Percentiles rank a stretch among this genome's conserved stretches.
Conservation (phyloP, 1,284 basidiomycete species). For the Boletus semigastroideus region DNA sequence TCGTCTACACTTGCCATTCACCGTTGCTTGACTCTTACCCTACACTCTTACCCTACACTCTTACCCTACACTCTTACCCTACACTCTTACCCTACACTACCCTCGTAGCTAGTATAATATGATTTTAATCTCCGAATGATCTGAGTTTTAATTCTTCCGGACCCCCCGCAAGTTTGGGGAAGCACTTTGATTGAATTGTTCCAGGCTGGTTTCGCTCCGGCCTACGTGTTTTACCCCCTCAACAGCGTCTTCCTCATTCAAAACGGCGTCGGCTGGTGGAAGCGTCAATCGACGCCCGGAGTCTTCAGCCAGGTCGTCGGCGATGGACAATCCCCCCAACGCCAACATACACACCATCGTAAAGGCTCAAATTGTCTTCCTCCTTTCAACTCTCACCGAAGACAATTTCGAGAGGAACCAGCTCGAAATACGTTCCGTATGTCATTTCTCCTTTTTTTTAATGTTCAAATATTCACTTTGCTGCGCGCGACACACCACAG, state of each 20-base stretch:
- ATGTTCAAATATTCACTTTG: constrained; percentile 18
- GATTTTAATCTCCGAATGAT: constrained; percentile 17
- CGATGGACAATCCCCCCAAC: constrained; percentile 44
- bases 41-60: no score
- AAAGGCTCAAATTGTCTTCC: constrained; percentile 90
- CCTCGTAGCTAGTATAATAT: background rate
- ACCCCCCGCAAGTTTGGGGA: constrained; percentile 13
- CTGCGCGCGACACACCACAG: constrained; percentile 51
- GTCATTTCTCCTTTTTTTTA: constrained; percentile 3
- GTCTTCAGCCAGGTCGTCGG: constrained; percentile 63
- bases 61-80: no score
- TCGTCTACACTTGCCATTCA: background rate
- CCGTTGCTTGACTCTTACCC: no score
- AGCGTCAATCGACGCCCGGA: constrained; percentile 71
- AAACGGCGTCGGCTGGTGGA: constrained; percentile 76
- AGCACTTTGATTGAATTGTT: constrained; percentile 26
- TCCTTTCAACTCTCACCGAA: constrained; percentile 90
- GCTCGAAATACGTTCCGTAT: constrained; percentile 85
- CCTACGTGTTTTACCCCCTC: constrained; percentile 31
- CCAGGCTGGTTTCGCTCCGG: constrained; percentile 35
- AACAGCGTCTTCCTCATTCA: constrained; percentile 36
- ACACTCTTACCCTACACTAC: background rate
- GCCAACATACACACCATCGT: constrained; percentile 73
- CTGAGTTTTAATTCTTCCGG: constrained; percentile 21
- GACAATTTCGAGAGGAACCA: constrained; percentile 93